Evolutionary conservation across 129 eudicot species (phyloP).

Genomic region (Solidago caesia): DNA sequence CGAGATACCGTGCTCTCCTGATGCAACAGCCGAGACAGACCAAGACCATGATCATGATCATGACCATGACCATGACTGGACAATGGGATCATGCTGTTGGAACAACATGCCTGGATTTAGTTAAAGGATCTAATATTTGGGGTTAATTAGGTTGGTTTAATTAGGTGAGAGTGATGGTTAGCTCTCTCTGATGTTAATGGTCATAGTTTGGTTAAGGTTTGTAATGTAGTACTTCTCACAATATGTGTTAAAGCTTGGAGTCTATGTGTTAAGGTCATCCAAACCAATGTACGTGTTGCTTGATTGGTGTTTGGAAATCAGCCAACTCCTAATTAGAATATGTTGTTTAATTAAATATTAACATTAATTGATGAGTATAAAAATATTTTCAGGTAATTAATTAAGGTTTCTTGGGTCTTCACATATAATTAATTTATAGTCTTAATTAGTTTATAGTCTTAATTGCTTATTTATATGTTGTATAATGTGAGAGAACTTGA

Average conservation of each 20-base stretch:
- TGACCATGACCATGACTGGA: constrained; percentile 44
- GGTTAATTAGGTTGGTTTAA: constrained; percentile 29
- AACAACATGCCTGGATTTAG: constrained; percentile 58
- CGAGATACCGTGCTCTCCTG: constrained; percentile 25
- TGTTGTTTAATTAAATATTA: constrained; percentile 9
- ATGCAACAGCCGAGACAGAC: constrained; percentile 31
- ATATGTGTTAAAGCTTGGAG: not conserved
- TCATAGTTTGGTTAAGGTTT: constrained; percentile 26
- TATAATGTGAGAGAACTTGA: too few species aligned
- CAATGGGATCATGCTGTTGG: constrained; percentile 46
- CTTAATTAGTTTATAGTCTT: too few species aligned
- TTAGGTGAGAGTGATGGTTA: constrained; percentile 31
- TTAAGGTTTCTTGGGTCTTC: too few species aligned
- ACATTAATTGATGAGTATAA: not conserved
- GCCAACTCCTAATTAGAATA: not conserved
- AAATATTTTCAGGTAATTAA: not conserved
- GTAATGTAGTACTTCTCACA: not conserved
- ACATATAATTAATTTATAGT: too few species aligned
- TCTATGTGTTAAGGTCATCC: not conserved
- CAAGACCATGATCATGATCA: constrained; percentile 30
- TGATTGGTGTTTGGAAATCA: constrained; percentile 10
- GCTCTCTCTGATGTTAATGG: constrained; percentile 29
- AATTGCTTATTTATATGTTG: too few species aligned
- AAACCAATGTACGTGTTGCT: constrained; percentile 10
- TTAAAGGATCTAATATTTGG: not conserved